Conservation (phyloP, 805 yeast genomes). For the Kazachstania taianensis region DNA sequence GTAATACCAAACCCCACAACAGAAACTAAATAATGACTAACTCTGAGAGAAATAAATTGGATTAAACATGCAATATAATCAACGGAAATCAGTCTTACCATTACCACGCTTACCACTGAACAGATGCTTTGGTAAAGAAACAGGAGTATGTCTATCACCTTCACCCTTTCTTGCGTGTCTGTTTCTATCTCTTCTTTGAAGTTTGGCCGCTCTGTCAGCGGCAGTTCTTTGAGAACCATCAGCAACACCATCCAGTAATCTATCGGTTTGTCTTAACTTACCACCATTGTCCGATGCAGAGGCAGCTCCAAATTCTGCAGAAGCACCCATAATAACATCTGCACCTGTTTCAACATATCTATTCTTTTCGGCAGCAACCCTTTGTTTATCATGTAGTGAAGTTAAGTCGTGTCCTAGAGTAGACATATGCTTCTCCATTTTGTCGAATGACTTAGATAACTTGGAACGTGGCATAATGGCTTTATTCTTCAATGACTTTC, state of each 20-base stretch:
- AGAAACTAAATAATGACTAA: too few relatives aligned
- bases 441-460: constrained; percentile 57
- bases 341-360: constrained; percentile 52
- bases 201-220: constrained; percentile 78
- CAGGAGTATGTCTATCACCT: constrained; percentile 84
- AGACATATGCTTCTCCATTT: constrained; percentile 85
- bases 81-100: constrained; percentile 88
- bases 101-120: constrained; percentile 94
- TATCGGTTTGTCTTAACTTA: constrained; percentile 53
- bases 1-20: too few relatives aligned
- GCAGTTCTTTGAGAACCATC: constrained; percentile 73
- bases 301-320: constrained; percentile 29
- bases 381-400: constrained; percentile 46
- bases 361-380: constrained; percentile 30
- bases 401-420: constrained; percentile 80
- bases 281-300: constrained; percentile 30
- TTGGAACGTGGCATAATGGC: constrained; percentile 89
- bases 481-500: constrained; percentile 78
- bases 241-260: constrained; percentile 76
- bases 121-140: constrained; percentile 84
- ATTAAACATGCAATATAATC: too few relatives aligned
- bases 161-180: constrained; percentile 90
- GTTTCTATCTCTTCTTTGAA: constrained; percentile 89
- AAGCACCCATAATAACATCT: constrained; percentile 59
- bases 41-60: too few relatives aligned